phyloP scores from a whole-genome alignment of 768 basidiomycete species.

The Russula vinacea region DNA sequence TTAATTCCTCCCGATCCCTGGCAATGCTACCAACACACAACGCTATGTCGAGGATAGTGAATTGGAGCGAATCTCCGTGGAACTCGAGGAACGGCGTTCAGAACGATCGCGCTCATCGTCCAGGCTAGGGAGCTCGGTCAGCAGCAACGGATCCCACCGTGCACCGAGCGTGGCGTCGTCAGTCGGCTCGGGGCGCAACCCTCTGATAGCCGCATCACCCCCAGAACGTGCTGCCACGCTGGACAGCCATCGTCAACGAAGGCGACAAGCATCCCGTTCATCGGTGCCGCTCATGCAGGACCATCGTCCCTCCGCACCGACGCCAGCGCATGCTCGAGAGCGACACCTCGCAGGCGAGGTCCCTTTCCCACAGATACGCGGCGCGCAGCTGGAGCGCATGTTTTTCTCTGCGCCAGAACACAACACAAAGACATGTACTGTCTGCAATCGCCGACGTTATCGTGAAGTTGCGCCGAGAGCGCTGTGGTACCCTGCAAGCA shows the following conservation, averaged over 20 bases:
- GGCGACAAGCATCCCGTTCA: neutral
- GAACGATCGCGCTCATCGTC: constrained; percentile 39
- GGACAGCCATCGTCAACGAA: neutral
- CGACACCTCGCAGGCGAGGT: constrained; percentile 38
- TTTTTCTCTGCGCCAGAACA: constrained; percentile 82
- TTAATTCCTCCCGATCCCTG: constrained; percentile 42
- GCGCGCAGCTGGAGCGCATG: constrained; percentile 68
- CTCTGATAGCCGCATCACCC: neutral
- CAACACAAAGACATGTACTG: constrained; percentile 62
- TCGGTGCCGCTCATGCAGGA: neutral
- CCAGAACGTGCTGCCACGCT: neutral
- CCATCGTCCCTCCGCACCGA: constrained; percentile 22
- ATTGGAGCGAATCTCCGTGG: constrained; percentile 57
- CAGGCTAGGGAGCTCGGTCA: constrained; percentile 23
- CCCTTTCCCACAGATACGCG: constrained; percentile 82
- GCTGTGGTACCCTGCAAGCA: constrained; percentile 33
- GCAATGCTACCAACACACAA: constrained; percentile 31
- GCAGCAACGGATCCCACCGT: constrained; percentile 23
- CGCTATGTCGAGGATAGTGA: constrained; percentile 57
- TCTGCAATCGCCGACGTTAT: constrained; percentile 55
- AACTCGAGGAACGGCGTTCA: constrained; percentile 64
- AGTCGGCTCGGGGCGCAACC: constrained; percentile 1
- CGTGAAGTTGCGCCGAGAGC: constrained; percentile 26
- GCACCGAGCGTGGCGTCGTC: constrained; percentile 27
- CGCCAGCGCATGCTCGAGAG: constrained; percentile 17